These are phyloP conservation scores for Podila horticola DNA, from an alignment of 192 early-diverging fungal genomes.

Conservation along the genomic window DNA sequence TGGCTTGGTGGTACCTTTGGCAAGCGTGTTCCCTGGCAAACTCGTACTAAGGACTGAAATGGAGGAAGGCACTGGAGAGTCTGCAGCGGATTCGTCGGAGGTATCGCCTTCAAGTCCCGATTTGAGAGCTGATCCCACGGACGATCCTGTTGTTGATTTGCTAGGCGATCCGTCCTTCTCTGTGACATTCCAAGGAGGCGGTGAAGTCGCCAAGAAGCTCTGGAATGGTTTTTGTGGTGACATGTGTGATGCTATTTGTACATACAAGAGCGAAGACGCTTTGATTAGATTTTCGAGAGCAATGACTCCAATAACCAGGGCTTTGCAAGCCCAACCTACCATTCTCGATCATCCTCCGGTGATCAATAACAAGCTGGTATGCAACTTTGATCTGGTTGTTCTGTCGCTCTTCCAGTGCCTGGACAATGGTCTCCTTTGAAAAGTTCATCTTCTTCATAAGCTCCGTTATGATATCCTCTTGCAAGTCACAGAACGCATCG, in stretches of 20 bases:
- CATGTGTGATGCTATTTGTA: constrained; percentile 36
- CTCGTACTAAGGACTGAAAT: constrained; percentile 62
- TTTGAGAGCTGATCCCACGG: constrained; percentile 34
- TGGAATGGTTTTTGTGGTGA: constrained; percentile 68
- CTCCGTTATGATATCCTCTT: constrained; percentile 85
- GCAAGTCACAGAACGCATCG: constrained; percentile 70
- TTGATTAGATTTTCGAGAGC: background rate
- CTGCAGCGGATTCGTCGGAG: constrained; percentile 20
- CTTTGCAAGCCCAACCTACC: constrained; percentile 38
- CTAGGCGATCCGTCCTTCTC: constrained; percentile 49
- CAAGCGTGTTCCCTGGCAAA: constrained; percentile 42
- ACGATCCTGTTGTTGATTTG: constrained; percentile 39
- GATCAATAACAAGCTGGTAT: constrained; percentile 95
- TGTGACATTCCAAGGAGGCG: constrained; percentile 76
- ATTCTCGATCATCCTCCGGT: constrained; percentile 71
- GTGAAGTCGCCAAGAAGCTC: constrained; percentile 72
- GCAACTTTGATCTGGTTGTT: constrained; percentile 98
- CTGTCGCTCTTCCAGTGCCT: constrained; percentile 81
- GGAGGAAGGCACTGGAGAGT: constrained; percentile 54
- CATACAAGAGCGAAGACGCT: background rate
- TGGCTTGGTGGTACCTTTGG: constrained; percentile 6
- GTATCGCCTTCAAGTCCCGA: constrained; percentile 33
- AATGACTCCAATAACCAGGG: too few species aligned
- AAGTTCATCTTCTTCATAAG: constrained; percentile 85
- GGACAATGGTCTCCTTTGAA: constrained; percentile 69